Conservation (phyloP, 306 rosid species). For the Begonia peltatifolia region DNA sequence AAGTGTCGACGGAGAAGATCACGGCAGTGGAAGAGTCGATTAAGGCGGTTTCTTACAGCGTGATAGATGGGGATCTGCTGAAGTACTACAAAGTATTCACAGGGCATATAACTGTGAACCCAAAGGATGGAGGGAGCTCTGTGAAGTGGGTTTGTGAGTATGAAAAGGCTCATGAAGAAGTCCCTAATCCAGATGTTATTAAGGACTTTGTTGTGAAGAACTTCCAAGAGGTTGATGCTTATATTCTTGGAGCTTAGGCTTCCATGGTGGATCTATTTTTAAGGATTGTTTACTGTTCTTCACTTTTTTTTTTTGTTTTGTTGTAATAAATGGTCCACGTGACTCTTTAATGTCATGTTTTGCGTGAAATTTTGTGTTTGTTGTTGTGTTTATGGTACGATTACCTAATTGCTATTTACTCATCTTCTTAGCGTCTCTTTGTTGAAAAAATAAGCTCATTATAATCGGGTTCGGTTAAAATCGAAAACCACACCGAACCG, state of each 20-base stretch:
- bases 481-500: too few species aligned
- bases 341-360: too few species aligned
- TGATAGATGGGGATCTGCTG: slow-evolving; percentile 69
- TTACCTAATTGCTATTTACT: too few species aligned
- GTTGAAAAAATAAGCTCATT: too few species aligned
- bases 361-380: too few species aligned
- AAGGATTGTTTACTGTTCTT: background rate
- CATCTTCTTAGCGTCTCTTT: too few species aligned
- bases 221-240: slow-evolving; percentile 55
- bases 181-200: slow-evolving; percentile 46
- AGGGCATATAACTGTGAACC: slow-evolving; percentile 27
- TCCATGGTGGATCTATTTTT: too few species aligned
- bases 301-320: background rate
- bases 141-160: slow-evolving; percentile 59
- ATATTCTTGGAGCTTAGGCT: slow-evolving; percentile 16
- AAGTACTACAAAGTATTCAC: slow-evolving; percentile 52
- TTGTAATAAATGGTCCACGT: background rate
- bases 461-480: too few species aligned
- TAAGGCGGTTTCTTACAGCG: slow-evolving; percentile 29
- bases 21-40: slow-evolving; percentile 38
- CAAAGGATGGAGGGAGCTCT: slow-evolving; percentile 43
- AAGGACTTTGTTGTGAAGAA: slow-evolving; percentile 69
- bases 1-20: slow-evolving; percentile 45
- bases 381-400: too few species aligned
- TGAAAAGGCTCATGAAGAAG: slow-evolving; percentile 32